Base-by-base conservation (phyloP, 1,284 basidiomycete species). In the Fomitopsis pinicola region DNA sequence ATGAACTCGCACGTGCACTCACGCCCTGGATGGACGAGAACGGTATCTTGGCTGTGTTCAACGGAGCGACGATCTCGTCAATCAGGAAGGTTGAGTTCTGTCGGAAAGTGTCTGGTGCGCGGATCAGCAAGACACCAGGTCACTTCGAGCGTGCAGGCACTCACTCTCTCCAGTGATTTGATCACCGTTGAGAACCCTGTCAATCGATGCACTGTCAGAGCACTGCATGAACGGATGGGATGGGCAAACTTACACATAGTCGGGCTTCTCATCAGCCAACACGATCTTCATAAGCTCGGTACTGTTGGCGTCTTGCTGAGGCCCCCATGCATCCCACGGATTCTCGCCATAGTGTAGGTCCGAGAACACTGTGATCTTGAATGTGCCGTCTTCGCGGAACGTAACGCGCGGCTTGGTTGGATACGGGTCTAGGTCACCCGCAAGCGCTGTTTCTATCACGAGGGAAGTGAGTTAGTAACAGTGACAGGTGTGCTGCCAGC, bases 311-410 rank as follows among this genome's bases (percentile, higher is more conserved):
- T 89, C 87, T 65, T 89, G 86, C 64, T 80, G 71, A 22, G 82
- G 84, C 0, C 87, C 87, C 85, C 86, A 87, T 9, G 63, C 71
- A 58, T 86, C 85, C 84, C 85, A 87, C 7, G 86, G 85, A 66
- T 88, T 86, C 71, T 88, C 87, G 26, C 87, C 87, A 62, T 79
- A 88, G 67, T 89, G 87, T 36, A 88, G 69, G 66, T 89, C 87
- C 3, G 85, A 87, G 69, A 89, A 87, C 4, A 89, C 78, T 15
- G 84, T 87, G 52, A 89, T 68, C 70, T 87, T 88, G 77, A 89
- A 87, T 1, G 82, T 82, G 1, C 83, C 83, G 67, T 87, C 79
- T 0, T 66, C 17, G 10, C 66, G 63, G 63, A 74, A 74, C 3
- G 67, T 71, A 42, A 74, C 50, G 28, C 69, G 67, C 15, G 72